A percentile compares a stretch with the other conserved stretches of the same genome.
Evolutionary conservation across 257 asterid species (phyloP).

Genomic region (Solanum bukasovii): DNA sequence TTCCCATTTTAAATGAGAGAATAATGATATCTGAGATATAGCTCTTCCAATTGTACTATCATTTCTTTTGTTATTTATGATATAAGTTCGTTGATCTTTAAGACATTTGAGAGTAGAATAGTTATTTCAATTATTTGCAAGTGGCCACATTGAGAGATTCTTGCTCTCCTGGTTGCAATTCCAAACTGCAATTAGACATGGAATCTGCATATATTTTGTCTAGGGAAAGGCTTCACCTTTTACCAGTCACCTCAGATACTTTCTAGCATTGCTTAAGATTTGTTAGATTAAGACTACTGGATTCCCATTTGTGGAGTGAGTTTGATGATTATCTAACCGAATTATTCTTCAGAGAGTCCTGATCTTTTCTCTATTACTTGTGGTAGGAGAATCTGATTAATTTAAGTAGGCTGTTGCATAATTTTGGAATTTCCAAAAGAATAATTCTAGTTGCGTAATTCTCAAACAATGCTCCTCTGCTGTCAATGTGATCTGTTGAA

Average conservation of each 20-base stretch:
- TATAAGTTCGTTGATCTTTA: not conserved
- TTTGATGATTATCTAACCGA: not conserved
- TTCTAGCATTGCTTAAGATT: not conserved
- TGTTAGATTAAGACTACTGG: not conserved
- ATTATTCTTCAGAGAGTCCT: not conserved
- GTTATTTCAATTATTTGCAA: not conserved
- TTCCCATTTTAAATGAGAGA: not conserved
- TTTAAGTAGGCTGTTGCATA: not conserved
- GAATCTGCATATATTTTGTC: not conserved
- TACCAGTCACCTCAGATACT: not conserved
- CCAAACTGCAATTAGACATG: not conserved
- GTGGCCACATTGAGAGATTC: not conserved
- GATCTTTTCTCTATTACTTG: not conserved
- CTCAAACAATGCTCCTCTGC: not conserved
- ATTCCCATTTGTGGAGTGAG: not conserved
- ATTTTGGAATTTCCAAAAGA: not conserved
- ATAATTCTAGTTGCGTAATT: not conserved
- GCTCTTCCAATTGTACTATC: not conserved
- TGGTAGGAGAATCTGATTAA: not conserved
- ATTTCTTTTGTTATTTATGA: not conserved
- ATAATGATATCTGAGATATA: not conserved
- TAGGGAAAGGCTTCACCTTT: not conserved
- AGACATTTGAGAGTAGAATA: not conserved
- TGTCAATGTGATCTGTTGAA: not conserved
- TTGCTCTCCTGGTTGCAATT: not conserved